Base-by-base conservation (phyloP, 208 protist species). In the Vickermania ingenoplastis region DNA sequence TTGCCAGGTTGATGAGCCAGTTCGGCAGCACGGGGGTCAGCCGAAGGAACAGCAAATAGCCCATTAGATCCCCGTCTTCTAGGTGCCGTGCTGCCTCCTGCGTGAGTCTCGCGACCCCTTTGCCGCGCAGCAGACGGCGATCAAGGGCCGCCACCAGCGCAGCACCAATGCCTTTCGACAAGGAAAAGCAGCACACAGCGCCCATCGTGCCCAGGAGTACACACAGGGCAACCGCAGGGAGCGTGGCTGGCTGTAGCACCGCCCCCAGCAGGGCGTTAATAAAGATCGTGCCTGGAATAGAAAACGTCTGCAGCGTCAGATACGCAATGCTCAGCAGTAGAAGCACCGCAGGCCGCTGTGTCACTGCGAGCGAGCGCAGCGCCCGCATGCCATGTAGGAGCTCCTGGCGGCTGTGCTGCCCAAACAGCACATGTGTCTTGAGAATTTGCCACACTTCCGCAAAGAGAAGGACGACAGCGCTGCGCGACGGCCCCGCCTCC, bases 1-100 rank as follows among this genome's bases (percentile, higher is more conserved):
- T 89, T 0, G 90, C 81, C 0, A 95, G 57, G 69, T 96, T 97
- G n/a, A 97, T 76, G 5, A 97, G 77, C 90, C 90, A 97, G 65
- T 97, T 97, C 11, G 94, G 94, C 21, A 97, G 55, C 28, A 97
- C 69, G 13, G 94, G 91, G 1, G 93, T 95, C 13, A 97, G 69
- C 1, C 93, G 89, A 13, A 97, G 72, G 55, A 96, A 97, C 2
- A 97, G 30, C 3, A 97, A 36, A 59, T 93, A 97, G n/a, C 87
- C 80, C 29, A 96, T 82, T 21, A 96, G 49, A 53, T 97, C 79
- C 36, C 36, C 17, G 11, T n/a, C 17, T 22, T 36, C 22, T 13
- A 71, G 67, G 71, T 96, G 75, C 24, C 63, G 50, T 0, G 64
- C 53, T 14, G 95, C 78, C 65, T 91, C 69, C 26, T 14, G 23